phyloP scores from a whole-genome alignment of 1,139 yeast genomes.

The Kodamaea suecica region DNA sequence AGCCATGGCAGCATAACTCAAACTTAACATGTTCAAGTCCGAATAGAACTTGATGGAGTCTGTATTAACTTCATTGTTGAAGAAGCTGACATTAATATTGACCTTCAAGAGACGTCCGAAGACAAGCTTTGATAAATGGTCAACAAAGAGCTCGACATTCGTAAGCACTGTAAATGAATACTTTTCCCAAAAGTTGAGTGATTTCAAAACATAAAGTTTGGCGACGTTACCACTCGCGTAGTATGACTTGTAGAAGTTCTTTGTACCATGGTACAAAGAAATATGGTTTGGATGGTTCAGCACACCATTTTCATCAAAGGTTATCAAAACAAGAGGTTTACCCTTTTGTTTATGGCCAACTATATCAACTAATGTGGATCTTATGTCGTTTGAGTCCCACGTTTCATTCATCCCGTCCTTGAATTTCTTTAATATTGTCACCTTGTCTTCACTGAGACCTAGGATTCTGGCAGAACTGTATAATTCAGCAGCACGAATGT shows the following conservation, averaged over 20 bases:
- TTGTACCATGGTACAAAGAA: constrained; percentile 58
- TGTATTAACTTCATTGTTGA: constrained; percentile 22
- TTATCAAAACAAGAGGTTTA: constrained; percentile 47
- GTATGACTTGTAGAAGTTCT: constrained; percentile 25
- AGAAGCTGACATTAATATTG: constrained; percentile 42
- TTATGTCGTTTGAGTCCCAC: constrained; percentile 58
- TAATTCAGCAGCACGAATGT: constrained; percentile 57
- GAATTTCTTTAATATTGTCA: constrained; percentile 48
- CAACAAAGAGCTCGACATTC: constrained; percentile 42
- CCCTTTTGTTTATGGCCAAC: constrained; percentile 18
- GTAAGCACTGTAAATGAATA: constrained; percentile 52
- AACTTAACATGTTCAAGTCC: constrained; percentile 56
- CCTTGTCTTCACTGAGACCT: constrained; percentile 47
- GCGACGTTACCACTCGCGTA: constrained; percentile 10
- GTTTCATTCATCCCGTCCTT: constrained; percentile 69
- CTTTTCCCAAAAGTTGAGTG: constrained; percentile 48
- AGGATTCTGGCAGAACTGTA: constrained; percentile 53
- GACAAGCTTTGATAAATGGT: constrained; percentile 29
- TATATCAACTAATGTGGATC: constrained; percentile 22
- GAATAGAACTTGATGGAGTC: constrained; percentile 43
- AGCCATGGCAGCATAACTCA: constrained; percentile 72
- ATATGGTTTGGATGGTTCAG: constrained; percentile 86
- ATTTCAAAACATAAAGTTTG: constrained; percentile 37
- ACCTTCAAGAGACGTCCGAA: constrained; percentile 34
- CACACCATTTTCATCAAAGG: constrained; percentile 83